Evolutionary conservation across 305 asterid species (phyloP), one percentile per base, ranked within the genome.

Genomic region (Nicotiana rustica): DNA sequence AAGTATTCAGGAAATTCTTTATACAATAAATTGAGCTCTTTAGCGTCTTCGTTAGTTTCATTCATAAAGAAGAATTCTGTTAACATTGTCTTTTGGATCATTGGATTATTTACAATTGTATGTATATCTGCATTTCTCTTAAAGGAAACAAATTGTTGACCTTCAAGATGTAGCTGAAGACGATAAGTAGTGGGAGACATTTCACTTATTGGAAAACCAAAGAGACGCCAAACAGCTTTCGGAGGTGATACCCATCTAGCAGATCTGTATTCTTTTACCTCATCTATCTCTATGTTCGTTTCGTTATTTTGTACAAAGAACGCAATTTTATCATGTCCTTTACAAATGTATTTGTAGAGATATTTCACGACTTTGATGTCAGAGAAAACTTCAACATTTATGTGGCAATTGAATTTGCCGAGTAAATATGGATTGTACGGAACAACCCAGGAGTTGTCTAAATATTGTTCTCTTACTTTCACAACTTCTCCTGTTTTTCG

Each of bases 361-460:
- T 67, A 67, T 13, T 67, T 67, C 1, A 67, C 17, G 0, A 36
- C 33, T 21, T 67, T 67, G 25, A 70, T 44, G 33, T 31, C 33
- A 31, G 33, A 31, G 33, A 2, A 31, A 31, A 31, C 33, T 31
- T 31, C 33, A 31, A 10, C 5, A 8, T 70, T 70, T 1, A 70
- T 38, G 78, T 36, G 78, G 4, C 33, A 70, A 17, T 70, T 47
- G 19, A 31, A 38, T 41, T 70, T 35, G 0, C 3, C 10, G 6
- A 70, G 10, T 18, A 70, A 15, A 13, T 70, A 8, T 5, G 78
- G 55, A 70, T 36, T 70, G 15, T 70, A 70, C 9, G 78, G 78
- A 1, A 15, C 59, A 33, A 14, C 59, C 73, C 10, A 6, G 25
- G 17, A 36, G 6, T 67, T 67, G 10, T 67, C 44, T 6, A 67